phyloP scores from a whole-genome alignment of 2,329 filamentous ascomycete species.

The Emmonsiellopsis sp. region DNA sequence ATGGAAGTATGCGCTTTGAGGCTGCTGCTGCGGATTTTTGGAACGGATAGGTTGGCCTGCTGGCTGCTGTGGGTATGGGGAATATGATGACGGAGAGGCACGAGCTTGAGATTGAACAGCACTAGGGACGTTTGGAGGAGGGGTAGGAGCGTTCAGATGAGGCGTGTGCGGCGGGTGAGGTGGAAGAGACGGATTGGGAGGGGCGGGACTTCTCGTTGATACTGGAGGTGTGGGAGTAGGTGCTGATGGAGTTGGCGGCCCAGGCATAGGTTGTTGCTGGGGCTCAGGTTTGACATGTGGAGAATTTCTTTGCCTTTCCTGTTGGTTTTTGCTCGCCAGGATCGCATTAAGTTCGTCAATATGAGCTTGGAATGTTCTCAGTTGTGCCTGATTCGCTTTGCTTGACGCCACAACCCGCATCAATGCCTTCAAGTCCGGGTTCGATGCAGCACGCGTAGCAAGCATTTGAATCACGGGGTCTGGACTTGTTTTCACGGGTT shows the following conservation, averaged over 20 bases:
- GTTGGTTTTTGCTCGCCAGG: slow-evolving; percentile 36
- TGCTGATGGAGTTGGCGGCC: not conserved
- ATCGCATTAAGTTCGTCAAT: slow-evolving; percentile 45
- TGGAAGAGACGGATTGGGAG: slow-evolving; percentile 13
- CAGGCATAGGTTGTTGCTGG: slow-evolving; percentile 4
- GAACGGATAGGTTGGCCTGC: slow-evolving; percentile 27
- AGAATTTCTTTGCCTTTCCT: slow-evolving; percentile 22
- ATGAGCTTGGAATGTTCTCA: slow-evolving; percentile 42
- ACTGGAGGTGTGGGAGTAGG: slow-evolving; percentile 6
- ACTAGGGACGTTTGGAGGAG: not conserved
- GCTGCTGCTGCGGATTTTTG: slow-evolving; percentile 26
- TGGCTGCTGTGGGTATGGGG: slow-evolving; percentile 22
- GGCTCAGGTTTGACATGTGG: slow-evolving; percentile 11
- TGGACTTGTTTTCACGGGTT: slow-evolving; percentile 34
- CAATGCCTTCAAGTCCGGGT: slow-evolving; percentile 40
- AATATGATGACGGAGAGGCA: slow-evolving; percentile 18
- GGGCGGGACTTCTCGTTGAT: slow-evolving; percentile 15
- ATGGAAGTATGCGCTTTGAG: slow-evolving; percentile 20
- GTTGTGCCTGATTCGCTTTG: slow-evolving; percentile 40
- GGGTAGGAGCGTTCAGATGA: not conserved
- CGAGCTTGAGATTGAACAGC: slow-evolving; percentile 9
- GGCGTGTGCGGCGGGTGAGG: slow-evolving; percentile 6
- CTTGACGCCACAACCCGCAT: slow-evolving; percentile 44
- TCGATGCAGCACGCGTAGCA: slow-evolving; percentile 41
- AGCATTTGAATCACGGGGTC: slow-evolving; percentile 46